Evolutionary conservation across 331 rosid species (phyloP).

Genomic region (Acacia concinna): DNA sequence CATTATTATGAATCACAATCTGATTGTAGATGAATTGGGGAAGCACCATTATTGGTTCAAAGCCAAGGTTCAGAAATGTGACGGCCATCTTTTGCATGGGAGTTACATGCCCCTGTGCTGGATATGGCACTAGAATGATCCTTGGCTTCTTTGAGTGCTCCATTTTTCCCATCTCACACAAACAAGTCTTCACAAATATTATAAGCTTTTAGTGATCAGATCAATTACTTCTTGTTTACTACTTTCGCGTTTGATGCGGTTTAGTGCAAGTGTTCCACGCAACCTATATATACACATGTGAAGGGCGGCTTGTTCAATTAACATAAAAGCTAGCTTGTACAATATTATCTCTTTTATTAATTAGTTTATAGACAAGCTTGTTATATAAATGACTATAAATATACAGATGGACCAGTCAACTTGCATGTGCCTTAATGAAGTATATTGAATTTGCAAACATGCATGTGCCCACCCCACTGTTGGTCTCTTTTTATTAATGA

Average conservation of each 20-base stretch:
- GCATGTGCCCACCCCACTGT: background rate
- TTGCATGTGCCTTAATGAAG: background rate
- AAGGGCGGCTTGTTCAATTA: background rate
- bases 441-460: background rate
- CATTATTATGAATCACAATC: background rate
- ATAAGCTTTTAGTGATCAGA: background rate
- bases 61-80: constrained; percentile 43
- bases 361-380: background rate
- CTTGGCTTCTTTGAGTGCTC: constrained; percentile 36
- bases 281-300: background rate
- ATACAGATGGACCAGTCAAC: background rate
- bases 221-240: background rate
- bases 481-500: background rate
- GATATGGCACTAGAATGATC: constrained; percentile 71
- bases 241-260: background rate
- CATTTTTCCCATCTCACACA: constrained; percentile 11
- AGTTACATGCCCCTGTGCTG: constrained; percentile 80
- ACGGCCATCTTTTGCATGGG: constrained; percentile 77
- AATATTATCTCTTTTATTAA: background rate
- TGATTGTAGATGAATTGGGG: constrained; percentile 51
- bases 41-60: constrained; percentile 46
- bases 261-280: background rate
- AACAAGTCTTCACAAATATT: background rate
- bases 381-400: background rate
- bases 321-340: background rate